These are phyloP conservation scores for Didymella sp. DNA, from an alignment of 2,329 filamentous ascomycete genomes.

Conservation along the genomic window DNA sequence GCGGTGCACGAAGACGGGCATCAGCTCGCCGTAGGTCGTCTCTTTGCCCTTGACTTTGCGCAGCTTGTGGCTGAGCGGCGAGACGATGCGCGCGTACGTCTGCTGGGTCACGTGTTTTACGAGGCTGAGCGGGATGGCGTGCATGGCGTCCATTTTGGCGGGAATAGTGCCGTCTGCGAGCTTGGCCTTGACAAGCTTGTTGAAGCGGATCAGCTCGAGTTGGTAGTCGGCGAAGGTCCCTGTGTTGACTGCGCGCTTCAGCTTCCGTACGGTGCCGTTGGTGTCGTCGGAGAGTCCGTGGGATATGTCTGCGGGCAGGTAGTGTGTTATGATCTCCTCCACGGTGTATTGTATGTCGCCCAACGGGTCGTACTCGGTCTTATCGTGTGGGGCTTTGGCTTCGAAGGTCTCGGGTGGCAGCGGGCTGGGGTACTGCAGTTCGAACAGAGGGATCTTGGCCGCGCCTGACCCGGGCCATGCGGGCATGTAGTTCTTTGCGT, in stretches of 20 bases:
- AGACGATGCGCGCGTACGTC: slow-evolving; percentile 90
- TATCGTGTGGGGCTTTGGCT: slow-evolving; percentile 34
- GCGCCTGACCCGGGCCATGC: slow-evolving; percentile 54
- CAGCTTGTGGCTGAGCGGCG: slow-evolving; percentile 82
- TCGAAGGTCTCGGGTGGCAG: slow-evolving; percentile 67
- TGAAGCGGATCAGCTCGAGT: slow-evolving; percentile 77
- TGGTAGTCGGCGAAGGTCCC: slow-evolving; percentile 74
- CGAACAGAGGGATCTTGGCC: slow-evolving; percentile 59
- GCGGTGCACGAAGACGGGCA: slow-evolving; percentile 81
- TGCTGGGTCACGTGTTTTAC: slow-evolving; percentile 84
- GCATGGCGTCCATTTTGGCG: slow-evolving; percentile 72
- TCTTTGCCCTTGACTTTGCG: slow-evolving; percentile 87
- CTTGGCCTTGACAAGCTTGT: slow-evolving; percentile 69
- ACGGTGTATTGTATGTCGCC: slow-evolving; percentile 74
- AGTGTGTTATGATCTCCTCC: slow-evolving; percentile 70
- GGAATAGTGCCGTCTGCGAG: slow-evolving; percentile 75
- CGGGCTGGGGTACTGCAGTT: slow-evolving; percentile 84
- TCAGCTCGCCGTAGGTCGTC: slow-evolving; percentile 93
- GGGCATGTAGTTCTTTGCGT: slow-evolving; percentile 58
- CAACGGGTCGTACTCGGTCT: slow-evolving; percentile 62
- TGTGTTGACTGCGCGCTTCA: slow-evolving; percentile 75
- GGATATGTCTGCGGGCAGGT: slow-evolving; percentile 74
- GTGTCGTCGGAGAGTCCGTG: slow-evolving; percentile 73
- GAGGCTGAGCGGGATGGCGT: slow-evolving; percentile 68
- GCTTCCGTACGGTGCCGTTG: slow-evolving; percentile 75